A percentile compares a stretch with the other conserved stretches of the same genome.
Evolutionary conservation across 495 filamentous ascomycete species (phyloP).

Genomic region (Daldinia childiae): DNA sequence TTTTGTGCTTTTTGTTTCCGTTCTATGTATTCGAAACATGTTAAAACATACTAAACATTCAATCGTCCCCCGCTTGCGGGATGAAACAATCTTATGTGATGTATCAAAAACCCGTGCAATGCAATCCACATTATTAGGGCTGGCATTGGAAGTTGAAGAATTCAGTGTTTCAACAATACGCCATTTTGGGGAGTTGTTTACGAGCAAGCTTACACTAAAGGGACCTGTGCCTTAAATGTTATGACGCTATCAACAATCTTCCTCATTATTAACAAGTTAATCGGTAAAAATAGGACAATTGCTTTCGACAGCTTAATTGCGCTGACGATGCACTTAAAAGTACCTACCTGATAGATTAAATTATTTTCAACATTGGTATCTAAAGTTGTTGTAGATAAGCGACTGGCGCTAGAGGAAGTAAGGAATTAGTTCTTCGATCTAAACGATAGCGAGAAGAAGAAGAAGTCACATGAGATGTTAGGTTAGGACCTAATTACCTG

Average conservation of each 20-base stretch:
- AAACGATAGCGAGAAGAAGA: not conserved
- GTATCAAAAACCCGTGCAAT: not conserved
- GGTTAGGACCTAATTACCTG: not conserved
- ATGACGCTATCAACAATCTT: not conserved
- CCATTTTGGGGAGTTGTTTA: not conserved
- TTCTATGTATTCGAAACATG: constrained; percentile 16
- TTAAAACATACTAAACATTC: constrained; percentile 12
- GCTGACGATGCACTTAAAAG: not conserved
- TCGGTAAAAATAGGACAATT: not conserved
- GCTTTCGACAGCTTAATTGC: not conserved
- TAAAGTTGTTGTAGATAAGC: not conserved
- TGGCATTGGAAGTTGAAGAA: not conserved
- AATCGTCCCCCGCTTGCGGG: not conserved
- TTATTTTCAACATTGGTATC: not conserved
- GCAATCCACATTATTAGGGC: not conserved
- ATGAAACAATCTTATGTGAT: constrained; percentile 11
- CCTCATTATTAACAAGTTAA: not conserved
- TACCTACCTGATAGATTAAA: not conserved
- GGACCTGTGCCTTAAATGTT: not conserved
- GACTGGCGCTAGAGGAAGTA: not conserved
- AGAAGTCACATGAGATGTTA: not conserved
- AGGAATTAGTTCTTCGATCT: not conserved
- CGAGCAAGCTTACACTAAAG: not conserved
- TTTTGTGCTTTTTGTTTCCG: constrained; percentile 1
- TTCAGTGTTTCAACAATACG: not conserved